Conservation (phyloP, 2,329 filamentous ascomycete genomes). For the Eutypa lata region DNA sequence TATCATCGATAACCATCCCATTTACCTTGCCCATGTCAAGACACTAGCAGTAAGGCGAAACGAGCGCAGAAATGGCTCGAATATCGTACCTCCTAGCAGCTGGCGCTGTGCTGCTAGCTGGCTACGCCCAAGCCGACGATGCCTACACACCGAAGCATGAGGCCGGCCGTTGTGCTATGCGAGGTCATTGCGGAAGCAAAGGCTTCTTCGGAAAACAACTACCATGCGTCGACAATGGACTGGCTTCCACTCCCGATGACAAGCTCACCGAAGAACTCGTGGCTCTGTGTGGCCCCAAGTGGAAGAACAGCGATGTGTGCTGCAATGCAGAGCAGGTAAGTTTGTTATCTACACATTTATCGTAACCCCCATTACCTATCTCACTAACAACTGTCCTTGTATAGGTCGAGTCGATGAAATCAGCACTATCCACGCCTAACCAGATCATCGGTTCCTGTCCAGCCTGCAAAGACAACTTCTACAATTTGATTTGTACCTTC, state of each 20-base stretch:
- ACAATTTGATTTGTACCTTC: slow-evolving; percentile 96
- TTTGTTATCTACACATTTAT: background rate
- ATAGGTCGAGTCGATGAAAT: slow-evolving; percentile 74
- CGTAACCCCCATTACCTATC: background rate
- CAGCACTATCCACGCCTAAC: slow-evolving; percentile 82
- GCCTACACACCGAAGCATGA: slow-evolving; percentile 67
- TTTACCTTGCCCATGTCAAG: slow-evolving; percentile 12
- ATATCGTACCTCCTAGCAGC: slow-evolving; percentile 31
- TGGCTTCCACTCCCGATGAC: slow-evolving; percentile 70
- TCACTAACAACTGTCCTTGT: slow-evolving; percentile 11
- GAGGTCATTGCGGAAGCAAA: slow-evolving; percentile 88
- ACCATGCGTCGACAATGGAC: slow-evolving; percentile 87
- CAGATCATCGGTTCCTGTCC: slow-evolving; percentile 90
- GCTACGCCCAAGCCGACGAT: slow-evolving; percentile 25
- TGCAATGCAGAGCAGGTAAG: slow-evolving; percentile 75
- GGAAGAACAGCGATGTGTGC: slow-evolving; percentile 80
- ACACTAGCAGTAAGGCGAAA: slow-evolving; percentile 12
- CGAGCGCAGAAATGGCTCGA: slow-evolving; percentile 34
- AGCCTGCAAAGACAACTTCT: slow-evolving; percentile 97
- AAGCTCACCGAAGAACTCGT: slow-evolving; percentile 75
- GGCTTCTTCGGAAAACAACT: slow-evolving; percentile 85
- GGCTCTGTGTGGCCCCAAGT: slow-evolving; percentile 81
- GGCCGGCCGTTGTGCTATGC: slow-evolving; percentile 82
- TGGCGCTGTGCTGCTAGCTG: slow-evolving; percentile 32
- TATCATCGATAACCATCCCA: slow-evolving; percentile 1